phyloP scores from a whole-genome alignment of 805 yeast species.

The Priceomyces carsonii region DNA sequence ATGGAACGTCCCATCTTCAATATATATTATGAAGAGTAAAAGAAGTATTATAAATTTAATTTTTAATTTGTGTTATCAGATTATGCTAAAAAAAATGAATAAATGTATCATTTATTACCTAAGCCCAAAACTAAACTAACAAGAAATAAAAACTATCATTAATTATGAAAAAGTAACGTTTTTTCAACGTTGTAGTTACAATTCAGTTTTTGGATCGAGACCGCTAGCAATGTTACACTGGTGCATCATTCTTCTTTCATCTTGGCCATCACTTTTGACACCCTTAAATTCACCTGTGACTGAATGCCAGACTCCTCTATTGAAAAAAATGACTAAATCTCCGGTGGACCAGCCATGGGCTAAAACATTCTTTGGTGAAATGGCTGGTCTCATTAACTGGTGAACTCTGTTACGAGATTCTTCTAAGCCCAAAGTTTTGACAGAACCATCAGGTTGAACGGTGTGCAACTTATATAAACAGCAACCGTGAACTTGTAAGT shows the following conservation, averaged over 20 bases:
- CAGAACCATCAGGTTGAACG: conserved; percentile 52
- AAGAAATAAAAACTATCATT: too few relatives aligned
- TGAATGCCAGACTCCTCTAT: conserved; percentile 89
- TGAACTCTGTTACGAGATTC: conserved; percentile 76
- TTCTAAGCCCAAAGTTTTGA: conserved; percentile 53
- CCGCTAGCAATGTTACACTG: conserved; percentile 92
- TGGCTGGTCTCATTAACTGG: conserved; percentile 81
- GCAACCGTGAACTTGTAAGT: conserved; percentile 86
- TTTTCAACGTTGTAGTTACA: neutral
- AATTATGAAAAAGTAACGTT: too few relatives aligned
- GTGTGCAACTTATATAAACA: conserved; percentile 68
- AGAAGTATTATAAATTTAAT: too few relatives aligned
- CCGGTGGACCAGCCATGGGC: conserved; percentile 85
- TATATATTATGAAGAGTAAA: too few relatives aligned
- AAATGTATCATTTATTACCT: too few relatives aligned
- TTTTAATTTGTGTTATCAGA: too few relatives aligned
- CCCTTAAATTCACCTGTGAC: conserved; percentile 83
- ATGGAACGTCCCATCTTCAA: conserved; percentile 78
- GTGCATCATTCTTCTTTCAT: conserved; percentile 85
- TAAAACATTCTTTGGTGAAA: conserved; percentile 69
- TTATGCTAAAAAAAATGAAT: too few relatives aligned
- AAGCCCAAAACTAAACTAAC: too few relatives aligned
- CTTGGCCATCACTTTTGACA: conserved; percentile 43
- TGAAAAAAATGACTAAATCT: conserved; percentile 82
- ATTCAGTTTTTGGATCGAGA: conserved; percentile 50